Base-by-base conservation (phyloP, 306 rosid species). In the Urtica urens region DNA sequence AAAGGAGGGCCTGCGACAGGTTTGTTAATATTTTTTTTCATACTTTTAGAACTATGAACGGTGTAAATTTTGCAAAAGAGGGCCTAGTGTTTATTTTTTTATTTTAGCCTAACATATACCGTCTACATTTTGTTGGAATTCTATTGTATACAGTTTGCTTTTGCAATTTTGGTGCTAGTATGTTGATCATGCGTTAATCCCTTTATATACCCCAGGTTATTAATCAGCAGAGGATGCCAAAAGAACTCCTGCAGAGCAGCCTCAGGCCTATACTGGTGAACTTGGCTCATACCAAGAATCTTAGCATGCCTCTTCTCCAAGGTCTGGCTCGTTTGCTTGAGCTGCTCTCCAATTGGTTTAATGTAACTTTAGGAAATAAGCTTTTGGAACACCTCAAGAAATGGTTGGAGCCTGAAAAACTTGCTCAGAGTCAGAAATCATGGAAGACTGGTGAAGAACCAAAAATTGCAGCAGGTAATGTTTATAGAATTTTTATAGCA, bases 401-500 rank as follows among this genome's bases (percentile, higher is more conserved):
- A 84, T 92, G 99, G 99, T 68, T 85, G 65, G 99, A 92, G 70
- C 99, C 99, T 45, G 99, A 92, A 72, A 92, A 92, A 59, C 93
- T 92, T 63, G 96, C 96, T 31, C 93, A 85, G 41, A 73, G 87
- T 71, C 99, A 92, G 70, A 85, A 85, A 63, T 48, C 81, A 67
- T 92, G 99, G 99, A 92, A 92, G 78, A 86, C 99, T 53, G 99
- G 99, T 47, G 99, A 92, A 75, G 99, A 92, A 68, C 99, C 99
- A 33, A 92, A 85, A 75, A 85, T 92, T 69, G 99, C 99, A 7
- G 99, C 99, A 45, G 99, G 99, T 92, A 66, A 60, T 42, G 51
- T 46, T 47, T 52, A 56, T 47, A 37, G 24, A 40, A 65, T 49
- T 72, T 50, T 41, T 59, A 47, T 64, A 47, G n/a, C n/a, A n/a